Conservation (phyloP, 176 grass and related monocot genomes). For the Cenchrus americanus region DNA sequence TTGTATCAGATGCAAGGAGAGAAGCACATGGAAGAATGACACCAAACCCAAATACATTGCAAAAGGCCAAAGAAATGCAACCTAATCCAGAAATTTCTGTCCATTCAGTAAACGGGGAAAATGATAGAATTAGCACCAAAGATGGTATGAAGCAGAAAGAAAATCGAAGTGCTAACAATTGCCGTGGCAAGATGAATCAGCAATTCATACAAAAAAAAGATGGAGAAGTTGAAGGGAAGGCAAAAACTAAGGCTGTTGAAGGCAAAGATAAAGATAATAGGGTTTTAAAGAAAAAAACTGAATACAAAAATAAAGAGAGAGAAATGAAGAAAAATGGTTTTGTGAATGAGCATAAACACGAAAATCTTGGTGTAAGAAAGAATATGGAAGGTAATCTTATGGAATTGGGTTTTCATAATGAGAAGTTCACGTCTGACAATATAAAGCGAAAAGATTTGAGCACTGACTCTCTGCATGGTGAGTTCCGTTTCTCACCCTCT, state of each 20-base stretch:
- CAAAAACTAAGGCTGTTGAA: conserved; percentile 39
- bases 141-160: conserved; percentile 21
- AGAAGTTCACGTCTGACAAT: conserved; percentile 32
- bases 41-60: conserved; percentile 33
- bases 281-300: conserved; percentile 40
- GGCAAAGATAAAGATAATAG: conserved; percentile 22
- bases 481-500: conserved; percentile 11
- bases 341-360: conserved; percentile 41
- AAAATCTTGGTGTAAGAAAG: conserved; percentile 38
- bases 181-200: conserved; percentile 11
- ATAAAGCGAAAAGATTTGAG: conserved; percentile 49
- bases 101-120: conserved; percentile 31
- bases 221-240: conserved; percentile 34
- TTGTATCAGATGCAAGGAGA: conserved; percentile 18
- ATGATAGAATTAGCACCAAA: conserved; percentile 28
- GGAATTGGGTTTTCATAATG: conserved; percentile 16
- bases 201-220: conserved; percentile 29
- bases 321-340: conserved; percentile 16
- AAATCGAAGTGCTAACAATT: conserved; percentile 15
- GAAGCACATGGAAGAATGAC: conserved; percentile 10
- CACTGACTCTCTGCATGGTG: conserved; percentile 43
- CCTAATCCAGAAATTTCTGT: conserved; percentile 29
- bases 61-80: conserved; percentile 32
- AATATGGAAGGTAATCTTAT: conserved; percentile 32
- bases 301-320: conserved; percentile 37